phyloP scores from a whole-genome alignment of 164 flowering plant species.

The Macadamia integrifolia region DNA sequence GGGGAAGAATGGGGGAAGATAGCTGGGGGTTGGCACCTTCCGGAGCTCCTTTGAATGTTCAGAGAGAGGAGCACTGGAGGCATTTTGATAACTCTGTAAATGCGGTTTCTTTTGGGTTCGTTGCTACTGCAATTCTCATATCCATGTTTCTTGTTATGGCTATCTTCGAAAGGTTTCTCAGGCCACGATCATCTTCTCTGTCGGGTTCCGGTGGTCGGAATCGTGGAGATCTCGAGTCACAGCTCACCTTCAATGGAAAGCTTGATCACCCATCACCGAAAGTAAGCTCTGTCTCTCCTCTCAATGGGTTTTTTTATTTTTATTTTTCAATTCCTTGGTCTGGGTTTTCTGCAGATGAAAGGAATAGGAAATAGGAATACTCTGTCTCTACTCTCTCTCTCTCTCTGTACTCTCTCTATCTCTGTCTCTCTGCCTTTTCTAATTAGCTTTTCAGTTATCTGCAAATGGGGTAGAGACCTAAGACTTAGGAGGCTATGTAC shows the following conservation, averaged over 20 bases:
- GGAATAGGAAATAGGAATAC: too few species aligned
- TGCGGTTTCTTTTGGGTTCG: conserved; percentile 89
- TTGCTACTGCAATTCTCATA: conserved; percentile 87
- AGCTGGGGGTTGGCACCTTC: conserved; percentile 32
- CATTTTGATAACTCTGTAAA: conserved; percentile 73
- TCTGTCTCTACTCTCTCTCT: too few species aligned
- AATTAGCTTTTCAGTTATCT: too few species aligned
- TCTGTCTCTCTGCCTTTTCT: too few species aligned
- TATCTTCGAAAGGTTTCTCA: conserved; percentile 68
- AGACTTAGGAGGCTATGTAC: too few species aligned
- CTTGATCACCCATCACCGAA: conserved; percentile 56
- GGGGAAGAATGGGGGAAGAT: conserved; percentile 16
- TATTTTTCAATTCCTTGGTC: too few species aligned
- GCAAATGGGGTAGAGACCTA: too few species aligned
- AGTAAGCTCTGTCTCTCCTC: conserved; percentile 25
- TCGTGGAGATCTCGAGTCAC: conserved; percentile 43
- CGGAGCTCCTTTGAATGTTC: conserved; percentile 33
- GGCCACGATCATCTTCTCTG: conserved; percentile 36
- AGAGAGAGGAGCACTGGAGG: conserved; percentile 58
- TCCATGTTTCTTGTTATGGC: conserved; percentile 94
- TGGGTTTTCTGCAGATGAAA: too few species aligned
- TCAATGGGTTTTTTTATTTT: neutral
- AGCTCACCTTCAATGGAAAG: conserved; percentile 32
- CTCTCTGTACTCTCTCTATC: too few species aligned
- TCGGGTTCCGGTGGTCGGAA: conserved; percentile 21